These are phyloP conservation scores for Colletotrichum godetiae DNA, from an alignment of 2,329 filamentous ascomycete genomes.

Conservation along the genomic window DNA sequence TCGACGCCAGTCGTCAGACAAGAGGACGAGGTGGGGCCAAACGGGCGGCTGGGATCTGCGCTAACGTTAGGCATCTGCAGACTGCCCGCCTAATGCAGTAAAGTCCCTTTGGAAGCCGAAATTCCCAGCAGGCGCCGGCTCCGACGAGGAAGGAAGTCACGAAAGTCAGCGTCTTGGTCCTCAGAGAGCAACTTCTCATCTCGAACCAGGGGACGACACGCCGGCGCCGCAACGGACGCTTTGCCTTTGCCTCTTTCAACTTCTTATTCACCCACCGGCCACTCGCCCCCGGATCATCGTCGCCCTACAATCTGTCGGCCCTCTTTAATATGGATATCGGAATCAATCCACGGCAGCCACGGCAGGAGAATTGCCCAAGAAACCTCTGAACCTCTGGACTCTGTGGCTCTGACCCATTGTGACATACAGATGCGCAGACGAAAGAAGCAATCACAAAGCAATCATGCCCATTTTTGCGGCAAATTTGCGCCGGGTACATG, in stretches of 20 bases:
- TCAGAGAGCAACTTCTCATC: background rate
- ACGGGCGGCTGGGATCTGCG: conserved; percentile 30
- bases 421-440: background rate
- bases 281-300: conserved; percentile 7
- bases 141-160: background rate
- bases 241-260: background rate
- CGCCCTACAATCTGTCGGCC: background rate
- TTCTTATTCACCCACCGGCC: background rate
- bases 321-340: conserved; percentile 13
- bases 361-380: background rate
- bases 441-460: background rate
- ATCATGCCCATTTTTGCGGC: background rate
- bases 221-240: background rate
- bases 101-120: background rate
- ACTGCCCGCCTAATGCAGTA: background rate
- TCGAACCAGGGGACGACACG: background rate
- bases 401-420: background rate
- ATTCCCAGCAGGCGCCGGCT: conserved; percentile 17
- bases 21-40: background rate
- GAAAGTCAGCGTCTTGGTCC: too few relatives aligned
- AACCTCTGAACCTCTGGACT: too few relatives aligned
- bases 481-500: conserved; percentile 2
- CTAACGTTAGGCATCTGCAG: conserved; percentile 28
- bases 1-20: too few relatives aligned
- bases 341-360: conserved; percentile 10